A percentile compares a stretch with the other conserved stretches of the same genome.
phyloP scores from a whole-genome alignment of 129 eudicot genomes.

The Lonicera japonica region DNA sequence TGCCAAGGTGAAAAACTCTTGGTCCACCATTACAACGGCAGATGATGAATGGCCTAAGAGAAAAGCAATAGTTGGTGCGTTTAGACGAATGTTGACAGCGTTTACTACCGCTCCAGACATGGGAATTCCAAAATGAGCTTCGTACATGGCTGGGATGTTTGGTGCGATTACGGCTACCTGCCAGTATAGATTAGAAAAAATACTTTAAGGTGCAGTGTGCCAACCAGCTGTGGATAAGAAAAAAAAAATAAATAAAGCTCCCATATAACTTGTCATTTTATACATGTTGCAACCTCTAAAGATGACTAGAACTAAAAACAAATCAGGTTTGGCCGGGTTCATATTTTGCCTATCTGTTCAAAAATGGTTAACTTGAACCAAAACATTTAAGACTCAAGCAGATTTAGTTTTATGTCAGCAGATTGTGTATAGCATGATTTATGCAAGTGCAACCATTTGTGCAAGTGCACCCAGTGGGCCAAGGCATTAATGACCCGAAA shows the following conservation, averaged over 20 bases:
- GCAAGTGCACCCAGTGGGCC: too few species aligned
- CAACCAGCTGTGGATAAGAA: neutral
- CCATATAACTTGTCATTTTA: too few species aligned
- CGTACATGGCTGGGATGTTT: conserved; percentile 87
- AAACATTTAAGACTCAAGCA: too few species aligned
- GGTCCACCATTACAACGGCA: conserved; percentile 69
- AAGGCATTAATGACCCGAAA: too few species aligned
- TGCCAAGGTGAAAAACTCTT: conserved; percentile 54
- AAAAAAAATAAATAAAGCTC: neutral
- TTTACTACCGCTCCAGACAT: conserved; percentile 92
- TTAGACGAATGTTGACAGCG: conserved; percentile 71
- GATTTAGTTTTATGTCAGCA: too few species aligned
- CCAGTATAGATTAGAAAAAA: conserved; percentile 6
- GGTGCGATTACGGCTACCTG: conserved; percentile 98
- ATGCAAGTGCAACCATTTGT: too few species aligned
- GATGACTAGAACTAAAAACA: too few species aligned
- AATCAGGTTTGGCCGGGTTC: too few species aligned
- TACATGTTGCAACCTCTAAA: too few species aligned
- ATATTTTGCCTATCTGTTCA: too few species aligned
- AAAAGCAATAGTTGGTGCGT: conserved; percentile 66
- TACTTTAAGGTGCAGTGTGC: neutral
- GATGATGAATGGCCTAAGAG: conserved; percentile 72
- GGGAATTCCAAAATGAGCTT: conserved; percentile 90
- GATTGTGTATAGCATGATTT: too few species aligned
- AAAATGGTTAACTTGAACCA: too few species aligned